A percentile compares a stretch with the other conserved stretches of the same genome.
phyloP scores from a whole-genome alignment of 345 rosid species.

The Rhizophora mangle region DNA sequence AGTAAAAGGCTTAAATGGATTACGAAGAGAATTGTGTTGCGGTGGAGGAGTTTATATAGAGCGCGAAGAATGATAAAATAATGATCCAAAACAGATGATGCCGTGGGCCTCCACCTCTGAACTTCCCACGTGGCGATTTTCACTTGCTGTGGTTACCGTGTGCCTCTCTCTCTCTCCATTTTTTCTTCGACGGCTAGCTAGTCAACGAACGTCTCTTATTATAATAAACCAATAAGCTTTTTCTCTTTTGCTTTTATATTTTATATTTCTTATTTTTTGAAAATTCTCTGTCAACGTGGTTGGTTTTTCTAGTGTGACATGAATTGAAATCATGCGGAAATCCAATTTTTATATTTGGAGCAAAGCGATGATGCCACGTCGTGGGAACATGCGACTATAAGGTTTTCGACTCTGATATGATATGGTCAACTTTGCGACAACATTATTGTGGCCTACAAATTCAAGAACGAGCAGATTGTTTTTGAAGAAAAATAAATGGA shows the following conservation, averaged over 20 bases:
- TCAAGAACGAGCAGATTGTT: no score
- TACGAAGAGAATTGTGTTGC: neutral
- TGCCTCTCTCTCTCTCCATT: no score
- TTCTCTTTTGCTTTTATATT: neutral
- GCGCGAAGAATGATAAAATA: neutral
- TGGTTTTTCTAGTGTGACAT: neutral
- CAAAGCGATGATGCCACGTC: neutral
- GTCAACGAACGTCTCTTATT: conserved; percentile 44
- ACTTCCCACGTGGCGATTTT: conserved; percentile 33
- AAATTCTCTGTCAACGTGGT: neutral
- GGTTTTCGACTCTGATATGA: neutral
- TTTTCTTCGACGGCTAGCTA: conserved; percentile 24
- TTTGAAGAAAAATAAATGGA: no score
- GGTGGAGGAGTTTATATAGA: conserved; percentile 21
- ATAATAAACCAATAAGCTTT: neutral
- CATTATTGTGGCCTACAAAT: neutral
- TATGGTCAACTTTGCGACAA: neutral
- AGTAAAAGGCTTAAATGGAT: neutral
- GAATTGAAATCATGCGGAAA: neutral
- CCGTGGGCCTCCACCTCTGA: conserved; percentile 7
- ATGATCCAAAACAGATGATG: conserved; percentile 20
- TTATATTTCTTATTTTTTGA: neutral
- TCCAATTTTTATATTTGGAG: no score
- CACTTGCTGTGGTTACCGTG: neutral
- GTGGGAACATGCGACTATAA: neutral